Base-by-base conservation (phyloP, 495 filamentous ascomycete genomes). In the Penicillium canescens region DNA sequence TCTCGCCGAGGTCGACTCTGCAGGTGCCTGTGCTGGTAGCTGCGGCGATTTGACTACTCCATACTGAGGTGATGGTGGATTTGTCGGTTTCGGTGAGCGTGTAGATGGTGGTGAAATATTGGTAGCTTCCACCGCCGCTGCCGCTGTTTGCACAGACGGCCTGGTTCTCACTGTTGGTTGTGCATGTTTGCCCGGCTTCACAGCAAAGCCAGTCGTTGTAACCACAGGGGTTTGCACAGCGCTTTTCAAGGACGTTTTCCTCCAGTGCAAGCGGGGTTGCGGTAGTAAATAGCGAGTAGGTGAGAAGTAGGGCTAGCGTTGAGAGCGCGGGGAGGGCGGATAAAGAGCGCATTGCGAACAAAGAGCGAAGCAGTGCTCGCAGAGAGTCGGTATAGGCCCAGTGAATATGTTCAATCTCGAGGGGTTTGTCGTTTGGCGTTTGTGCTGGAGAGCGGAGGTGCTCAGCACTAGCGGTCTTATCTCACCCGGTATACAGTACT, bases 71-170 rank as follows among this genome's bases (percentile, higher is more conserved):
- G 57, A 76, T 75, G 6, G 86, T 89, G 34, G 77, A 63, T 4
- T 81, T 75, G 55, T 87, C 82, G 33, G 86, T 90, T 73, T 90
- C 79, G n/a, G 72, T 75, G 24, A 62, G 53, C 16, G 79, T 71
- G 56, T 68, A 91, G 11, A 88, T 92, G 10, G 85, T 89, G 42
- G 88, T 92, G 69, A 78, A 91, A 63, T 79, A 82, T 60, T 78
- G 66, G 76, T 78, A 62, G 55, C 52, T 33, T 26, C 61, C 36
- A 47, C 54, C 13, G 42, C 56, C 56, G 54, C 63, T 42, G 36
- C 52, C 35, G 42, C 61, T 57, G 51, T 73, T 77, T 23, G 65
- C 57, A 61, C 85, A 87, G 53, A 77, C 70, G 24, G 85, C 84
- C 64, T 85, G 68, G 46, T 76, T 66, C 53, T 64, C 63, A 44